phyloP scores from a whole-genome alignment of 2,329 filamentous ascomycete genomes.

The Zopfia rhizophila region DNA sequence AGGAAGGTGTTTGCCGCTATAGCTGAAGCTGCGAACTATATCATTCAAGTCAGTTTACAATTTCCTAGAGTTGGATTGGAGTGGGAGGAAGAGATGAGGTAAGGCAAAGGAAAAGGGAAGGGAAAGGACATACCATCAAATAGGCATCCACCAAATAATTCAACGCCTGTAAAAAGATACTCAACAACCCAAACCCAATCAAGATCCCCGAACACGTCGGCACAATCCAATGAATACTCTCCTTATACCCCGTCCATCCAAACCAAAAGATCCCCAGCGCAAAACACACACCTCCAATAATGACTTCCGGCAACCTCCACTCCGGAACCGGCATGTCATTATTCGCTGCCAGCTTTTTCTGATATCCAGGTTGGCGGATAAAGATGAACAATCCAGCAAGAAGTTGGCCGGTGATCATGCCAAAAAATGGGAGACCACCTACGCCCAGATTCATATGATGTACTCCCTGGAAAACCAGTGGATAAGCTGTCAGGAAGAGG shows the following conservation, averaged over 20 bases:
- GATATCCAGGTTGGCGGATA: conserved; percentile 73
- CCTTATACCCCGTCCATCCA: conserved; percentile 56
- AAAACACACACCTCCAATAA: conserved; percentile 58
- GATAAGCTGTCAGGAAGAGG: conserved; percentile 86
- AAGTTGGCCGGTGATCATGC: conserved; percentile 80
- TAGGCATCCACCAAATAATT: conserved; percentile 72
- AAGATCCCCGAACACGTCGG: conserved; percentile 59
- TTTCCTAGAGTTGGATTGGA: too few species aligned
- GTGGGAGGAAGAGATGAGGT: too few species aligned
- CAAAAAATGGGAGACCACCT: conserved; percentile 84
- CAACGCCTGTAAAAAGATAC: conserved; percentile 67
- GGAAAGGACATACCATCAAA: conserved; percentile 59
- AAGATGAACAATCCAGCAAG: conserved; percentile 74
- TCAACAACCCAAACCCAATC: conserved; percentile 67
- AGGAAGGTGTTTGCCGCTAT: conserved; percentile 67
- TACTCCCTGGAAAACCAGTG: conserved; percentile 78
- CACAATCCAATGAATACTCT: conserved; percentile 55
- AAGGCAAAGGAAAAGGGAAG: too few species aligned
- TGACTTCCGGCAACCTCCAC: conserved; percentile 67
- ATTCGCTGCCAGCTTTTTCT: conserved; percentile 60
- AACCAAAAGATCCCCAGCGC: conserved; percentile 30
- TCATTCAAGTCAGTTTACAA: too few species aligned
- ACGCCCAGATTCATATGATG: conserved; percentile 77
- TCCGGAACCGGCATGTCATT: conserved; percentile 64
- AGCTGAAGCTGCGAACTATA: conserved; percentile 62